phyloP scores from a whole-genome alignment of 371 early-diverging fungal species.

The Mucor piriformis region DNA sequence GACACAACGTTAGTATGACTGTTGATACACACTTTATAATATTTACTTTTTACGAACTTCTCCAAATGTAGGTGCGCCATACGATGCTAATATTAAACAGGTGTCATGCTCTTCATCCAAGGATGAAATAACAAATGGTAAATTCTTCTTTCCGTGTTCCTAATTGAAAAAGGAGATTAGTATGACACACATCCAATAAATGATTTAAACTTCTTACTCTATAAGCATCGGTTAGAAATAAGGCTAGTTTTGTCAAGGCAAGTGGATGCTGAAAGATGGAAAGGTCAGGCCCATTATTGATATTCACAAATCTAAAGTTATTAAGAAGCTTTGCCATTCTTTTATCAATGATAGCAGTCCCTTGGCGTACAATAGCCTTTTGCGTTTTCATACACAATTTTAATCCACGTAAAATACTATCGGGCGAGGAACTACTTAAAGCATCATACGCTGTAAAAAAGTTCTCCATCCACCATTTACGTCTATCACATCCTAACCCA shows the following conservation, averaged over 20 bases:
- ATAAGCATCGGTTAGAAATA: conserved; percentile 78
- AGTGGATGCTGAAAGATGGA: conserved; percentile 64
- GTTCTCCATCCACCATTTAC: conserved; percentile 69
- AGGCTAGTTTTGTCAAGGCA: conserved; percentile 70
- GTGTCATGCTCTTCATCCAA: conserved; percentile 61
- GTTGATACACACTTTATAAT: too few species aligned
- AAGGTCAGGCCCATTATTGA: conserved; percentile 62
- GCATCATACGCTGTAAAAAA: conserved; percentile 91
- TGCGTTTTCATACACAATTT: conserved; percentile 76
- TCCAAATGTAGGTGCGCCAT: conserved; percentile 63
- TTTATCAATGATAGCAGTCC: conserved; percentile 76
- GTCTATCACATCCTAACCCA: conserved; percentile 26
- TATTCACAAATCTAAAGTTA: conserved; percentile 71
- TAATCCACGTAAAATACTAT: conserved; percentile 68
- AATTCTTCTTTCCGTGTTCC: conserved; percentile 56
- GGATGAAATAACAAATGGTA: conserved; percentile 71
- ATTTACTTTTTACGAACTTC: conserved; percentile 72
- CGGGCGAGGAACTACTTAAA: conserved; percentile 54
- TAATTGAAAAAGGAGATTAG: conserved; percentile 21
- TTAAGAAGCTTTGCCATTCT: conserved; percentile 67
- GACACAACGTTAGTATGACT: background rate
- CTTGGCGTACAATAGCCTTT: conserved; percentile 73
- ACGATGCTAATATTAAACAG: conserved; percentile 71
- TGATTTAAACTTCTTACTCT: conserved; percentile 51
- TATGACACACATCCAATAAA: background rate